Base-by-base conservation (phyloP, 331 rosid genomes). In the Saraca asoca region DNA sequence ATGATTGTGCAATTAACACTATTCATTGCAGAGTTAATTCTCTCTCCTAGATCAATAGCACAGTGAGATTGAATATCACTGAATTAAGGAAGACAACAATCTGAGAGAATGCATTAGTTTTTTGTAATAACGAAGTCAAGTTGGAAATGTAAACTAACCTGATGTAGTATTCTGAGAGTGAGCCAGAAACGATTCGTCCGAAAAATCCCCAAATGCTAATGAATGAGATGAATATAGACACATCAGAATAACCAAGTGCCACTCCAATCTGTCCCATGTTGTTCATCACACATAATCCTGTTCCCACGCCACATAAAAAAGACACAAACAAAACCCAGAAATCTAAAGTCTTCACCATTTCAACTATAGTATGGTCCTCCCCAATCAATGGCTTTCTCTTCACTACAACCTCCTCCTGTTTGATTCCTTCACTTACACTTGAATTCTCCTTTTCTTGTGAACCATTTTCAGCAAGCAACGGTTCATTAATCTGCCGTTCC, bases 201-300 rank as follows among this genome's bases (percentile, higher is more conserved):
- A 86, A 86, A 69, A 89, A 86, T 0, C 94, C 94, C 85, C 88
- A 89, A 12, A 89, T 82, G 55, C 96, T 89, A 0, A 76, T 79
- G 61, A 86, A 79, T 9, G 94, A 82, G n/a, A 89, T 85, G 74
- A 89, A 89, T 20, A 82, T 79, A 50, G 96, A 84, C 58, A 82
- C 90, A 76, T 87, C 87, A 14, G 14, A 31, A 70, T 89, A 79
- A 38, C 96, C 94, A 4, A 87, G 76, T 7, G 96, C 96, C 50
- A 76, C 17, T 17, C 94, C 96, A 34, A 89, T 86, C 70, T 89
- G 96, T 11, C 88, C 96, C 93, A 86, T 76, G 51, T 89, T 89
- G 80, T 89, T 86, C 85, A 84, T 82, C 51, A 84, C 91, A 57
- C 89, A 84, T 17, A 86, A 31, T 12, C 93, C 93, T 7, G 97